Conservation (phyloP, 1,284 basidiomycete species). For the Hortiboletus rubellus region DNA sequence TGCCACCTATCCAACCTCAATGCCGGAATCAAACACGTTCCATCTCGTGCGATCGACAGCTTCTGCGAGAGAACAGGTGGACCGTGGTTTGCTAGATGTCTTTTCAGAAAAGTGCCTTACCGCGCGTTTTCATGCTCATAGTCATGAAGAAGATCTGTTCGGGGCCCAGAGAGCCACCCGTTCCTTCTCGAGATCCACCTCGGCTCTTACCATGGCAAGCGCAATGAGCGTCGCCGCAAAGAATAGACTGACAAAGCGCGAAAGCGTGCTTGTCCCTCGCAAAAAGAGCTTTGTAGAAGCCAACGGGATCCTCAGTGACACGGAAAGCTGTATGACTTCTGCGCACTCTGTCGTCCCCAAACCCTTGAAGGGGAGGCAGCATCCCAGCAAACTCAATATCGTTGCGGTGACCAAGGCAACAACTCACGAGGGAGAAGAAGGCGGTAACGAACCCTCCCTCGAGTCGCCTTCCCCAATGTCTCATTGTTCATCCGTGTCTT, state of each 20-base stretch:
- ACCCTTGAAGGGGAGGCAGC: slow-evolving; percentile 36
- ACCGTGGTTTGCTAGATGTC: slow-evolving; percentile 67
- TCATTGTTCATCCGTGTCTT: slow-evolving; percentile 46
- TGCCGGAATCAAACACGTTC: slow-evolving; percentile 57
- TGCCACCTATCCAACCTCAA: slow-evolving; percentile 49
- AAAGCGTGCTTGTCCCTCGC: slow-evolving; percentile 63
- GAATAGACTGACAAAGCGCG: slow-evolving; percentile 59
- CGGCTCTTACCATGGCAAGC: slow-evolving; percentile 55
- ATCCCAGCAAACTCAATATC: slow-evolving; percentile 48
- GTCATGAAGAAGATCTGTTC: slow-evolving; percentile 63
- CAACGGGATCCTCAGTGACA: slow-evolving; percentile 15
- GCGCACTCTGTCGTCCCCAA: slow-evolving; percentile 9
- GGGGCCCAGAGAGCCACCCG: slow-evolving; percentile 49
- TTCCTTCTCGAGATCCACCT: slow-evolving; percentile 46
- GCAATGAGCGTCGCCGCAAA: slow-evolving; percentile 52
- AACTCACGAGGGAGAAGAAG: slow-evolving; percentile 27
- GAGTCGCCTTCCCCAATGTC: slow-evolving; percentile 51
- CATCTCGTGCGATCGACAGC: slow-evolving; percentile 70
- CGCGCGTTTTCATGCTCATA: slow-evolving; percentile 59
- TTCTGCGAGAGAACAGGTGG: slow-evolving; percentile 65
- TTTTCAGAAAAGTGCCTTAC: slow-evolving; percentile 62
- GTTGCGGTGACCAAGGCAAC: slow-evolving; percentile 30
- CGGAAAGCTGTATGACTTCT: slow-evolving; percentile 21
- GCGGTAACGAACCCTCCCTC: slow-evolving; percentile 18
- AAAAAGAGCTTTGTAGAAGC: slow-evolving; percentile 47